A percentile compares a stretch with the other conserved stretches of the same genome.
These are phyloP conservation scores for Cystoderma amianthinum DNA, from an alignment of 768 basidiomycete genomes.

Conservation along the genomic window DNA sequence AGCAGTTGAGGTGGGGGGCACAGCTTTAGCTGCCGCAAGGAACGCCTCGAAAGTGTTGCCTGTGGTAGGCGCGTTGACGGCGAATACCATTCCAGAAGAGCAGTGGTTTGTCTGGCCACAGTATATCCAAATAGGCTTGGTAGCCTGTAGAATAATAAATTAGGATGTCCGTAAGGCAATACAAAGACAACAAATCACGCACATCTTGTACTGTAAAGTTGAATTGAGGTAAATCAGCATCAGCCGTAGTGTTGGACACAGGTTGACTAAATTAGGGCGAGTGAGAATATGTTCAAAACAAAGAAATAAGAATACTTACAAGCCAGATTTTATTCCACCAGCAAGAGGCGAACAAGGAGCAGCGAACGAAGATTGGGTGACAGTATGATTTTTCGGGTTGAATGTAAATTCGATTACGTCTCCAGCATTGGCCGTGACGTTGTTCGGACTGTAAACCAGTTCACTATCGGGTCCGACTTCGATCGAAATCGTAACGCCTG, in stretches of 20 bases:
- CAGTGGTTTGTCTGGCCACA: constrained; percentile 47
- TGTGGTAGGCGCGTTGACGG: constrained; percentile 42
- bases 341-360: constrained; percentile 33
- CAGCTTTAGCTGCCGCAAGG: constrained; percentile 32
- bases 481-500: constrained; percentile 25
- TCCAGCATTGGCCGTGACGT: constrained; percentile 38
- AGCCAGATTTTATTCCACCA: constrained; percentile 41
- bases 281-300: constrained; percentile 4
- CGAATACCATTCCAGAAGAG: constrained; percentile 53
- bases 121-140: constrained; percentile 48
- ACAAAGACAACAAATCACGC: background rate
- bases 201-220: constrained; percentile 41
- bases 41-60: constrained; percentile 54
- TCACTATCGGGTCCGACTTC: constrained; percentile 33
- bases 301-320: constrained; percentile 26
- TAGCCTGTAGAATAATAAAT: constrained; percentile 24
- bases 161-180: constrained; percentile 2
- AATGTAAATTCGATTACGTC: constrained; percentile 45
- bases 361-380: constrained; percentile 32
- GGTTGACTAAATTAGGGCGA: constrained; percentile 37
- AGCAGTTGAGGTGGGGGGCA: too few relatives aligned
- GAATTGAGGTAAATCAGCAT: constrained; percentile 47
- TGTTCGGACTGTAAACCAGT: constrained; percentile 33
- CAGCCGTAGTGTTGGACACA: constrained; percentile 23
- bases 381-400: constrained; percentile 43